A percentile compares a stretch with the other conserved stretches of the same genome.
Evolutionary conservation across 2,329 filamentous ascomycete species (phyloP).

Genomic region (Penicillium sp.): DNA sequence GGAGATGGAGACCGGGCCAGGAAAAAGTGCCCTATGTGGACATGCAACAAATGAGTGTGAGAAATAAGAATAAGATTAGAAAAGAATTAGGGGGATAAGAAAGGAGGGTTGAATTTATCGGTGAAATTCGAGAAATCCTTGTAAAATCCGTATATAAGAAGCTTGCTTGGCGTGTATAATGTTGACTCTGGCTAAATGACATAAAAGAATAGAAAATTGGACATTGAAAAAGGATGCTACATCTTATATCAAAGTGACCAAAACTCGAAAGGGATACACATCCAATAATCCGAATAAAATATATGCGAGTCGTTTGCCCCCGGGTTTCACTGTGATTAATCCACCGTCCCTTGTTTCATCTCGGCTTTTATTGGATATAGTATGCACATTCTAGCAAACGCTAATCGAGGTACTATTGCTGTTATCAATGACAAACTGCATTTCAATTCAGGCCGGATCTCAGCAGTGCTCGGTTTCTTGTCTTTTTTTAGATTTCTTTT

Average conservation of each 20-base stretch:
- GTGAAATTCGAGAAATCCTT: constrained; percentile 1
- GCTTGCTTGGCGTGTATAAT: constrained; percentile 7
- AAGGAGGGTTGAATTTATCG: neutral
- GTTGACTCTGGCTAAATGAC: neutral
- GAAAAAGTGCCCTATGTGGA: constrained; percentile 1
- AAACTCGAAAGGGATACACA: neutral
- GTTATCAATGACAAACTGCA: neutral
- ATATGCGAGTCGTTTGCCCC: neutral
- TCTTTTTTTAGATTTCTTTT: too few relatives aligned
- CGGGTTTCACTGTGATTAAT: constrained; percentile 20
- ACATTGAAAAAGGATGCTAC: neutral
- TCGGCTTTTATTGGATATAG: constrained; percentile 5
- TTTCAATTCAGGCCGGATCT: neutral
- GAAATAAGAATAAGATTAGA: neutral
- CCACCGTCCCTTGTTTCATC: constrained; percentile 24
- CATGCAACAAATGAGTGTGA: neutral
- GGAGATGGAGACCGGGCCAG: constrained; percentile 6
- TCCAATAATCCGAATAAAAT: neutral
- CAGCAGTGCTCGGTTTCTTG: neutral
- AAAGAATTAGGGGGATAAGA: neutral
- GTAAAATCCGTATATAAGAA: neutral
- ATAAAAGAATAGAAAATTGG: neutral
- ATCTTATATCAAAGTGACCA: neutral
- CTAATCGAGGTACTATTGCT: neutral
- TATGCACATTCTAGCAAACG: constrained; percentile 10